Evolutionary conservation across 768 basidiomycete species (phyloP), one percentile per base, ranked within the genome.

Genomic region (Lepiota brunneoincarnata): DNA sequence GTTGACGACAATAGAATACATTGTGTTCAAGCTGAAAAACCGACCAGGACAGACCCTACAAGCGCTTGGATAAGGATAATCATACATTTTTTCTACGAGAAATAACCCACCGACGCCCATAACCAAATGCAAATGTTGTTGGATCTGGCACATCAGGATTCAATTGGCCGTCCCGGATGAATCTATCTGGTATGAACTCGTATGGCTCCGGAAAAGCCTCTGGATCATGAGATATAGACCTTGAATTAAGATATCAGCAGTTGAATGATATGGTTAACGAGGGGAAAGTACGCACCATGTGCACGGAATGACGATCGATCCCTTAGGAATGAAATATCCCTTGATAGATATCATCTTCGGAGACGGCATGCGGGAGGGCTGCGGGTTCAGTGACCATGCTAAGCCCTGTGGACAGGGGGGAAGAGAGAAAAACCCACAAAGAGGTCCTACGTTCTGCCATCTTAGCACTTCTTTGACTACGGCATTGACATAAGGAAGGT

Each of bases 251-350:
- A 31, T 31, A 2, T 31, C 31, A 31, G 31, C 31, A 31, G 4
- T 4, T 42, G 51, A 5, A 31, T 10, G 31, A 31, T 3, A 10
- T 31, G 2, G 6, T 6, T 31, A 10, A 9, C 6, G n/a, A n/a
- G n/a, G n/a, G 11, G 7, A 10, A 9, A 9, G 31, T 4, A 9
- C 3, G 11, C 11, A 31, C 31, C 31, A 31, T 31, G 31, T 31
- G 11, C 31, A 31, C 3, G 7, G 65, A 21, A 73, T 63, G 17
- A 75, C 66, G 2, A 72, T 56, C 0, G 73, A 63, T 15, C 67
- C 75, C 55, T 76, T 73, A 0, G 77, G 79, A 38, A 81, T 76
- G 37, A 65, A 65, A 54, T 74, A 72, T 1, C 75, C n/a, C 78
- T 2, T 74, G 69, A 53, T 77, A 81, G 3, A 69, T 61, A 55